phyloP scores from a whole-genome alignment of 1,139 yeast species.

The Pichia sp. region DNA sequence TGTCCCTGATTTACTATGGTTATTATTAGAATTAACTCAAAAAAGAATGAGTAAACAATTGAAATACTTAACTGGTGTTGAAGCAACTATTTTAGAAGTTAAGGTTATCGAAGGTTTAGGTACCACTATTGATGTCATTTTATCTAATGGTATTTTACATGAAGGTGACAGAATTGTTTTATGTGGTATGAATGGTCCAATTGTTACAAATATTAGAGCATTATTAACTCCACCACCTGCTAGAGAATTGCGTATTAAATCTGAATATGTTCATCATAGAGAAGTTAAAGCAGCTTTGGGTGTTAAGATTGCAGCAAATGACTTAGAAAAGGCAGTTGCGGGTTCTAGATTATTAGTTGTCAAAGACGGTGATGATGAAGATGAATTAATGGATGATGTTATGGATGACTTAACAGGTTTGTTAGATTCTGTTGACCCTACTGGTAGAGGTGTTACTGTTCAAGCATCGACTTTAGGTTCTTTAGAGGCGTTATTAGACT shows the following conservation, averaged over 20 bases:
- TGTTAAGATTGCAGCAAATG: slow-evolving; percentile 96
- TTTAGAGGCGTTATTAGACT: slow-evolving; percentile 90
- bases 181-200: slow-evolving; percentile 98
- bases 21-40: slow-evolving; percentile 90
- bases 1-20: slow-evolving; percentile 97
- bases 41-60: slow-evolving; percentile 98
- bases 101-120: slow-evolving; percentile 99
- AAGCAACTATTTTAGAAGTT: slow-evolving; percentile 95
- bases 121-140: slow-evolving; percentile 94
- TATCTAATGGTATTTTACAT: slow-evolving; percentile 87
- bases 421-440: slow-evolving; percentile 86
- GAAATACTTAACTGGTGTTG: slow-evolving; percentile 89
- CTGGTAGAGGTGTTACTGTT: slow-evolving; percentile 95
- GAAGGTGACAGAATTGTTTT: slow-evolving; percentile 95
- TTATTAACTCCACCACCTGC: slow-evolving; percentile 95
- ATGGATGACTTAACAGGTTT: slow-evolving; percentile 97
- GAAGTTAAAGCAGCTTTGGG: slow-evolving; percentile 99
- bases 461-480: slow-evolving; percentile 99
- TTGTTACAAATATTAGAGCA: slow-evolving; percentile 95
- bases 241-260: slow-evolving; percentile 90
- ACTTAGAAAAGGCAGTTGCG: slow-evolving; percentile 96
- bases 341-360: slow-evolving; percentile 95
- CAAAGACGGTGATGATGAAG: slow-evolving; percentile 97
- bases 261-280: slow-evolving; percentile 90
- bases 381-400: slow-evolving; percentile 93